Conservation (phyloP, 2,329 filamentous ascomycete species). For the Fusarium sp. region DNA sequence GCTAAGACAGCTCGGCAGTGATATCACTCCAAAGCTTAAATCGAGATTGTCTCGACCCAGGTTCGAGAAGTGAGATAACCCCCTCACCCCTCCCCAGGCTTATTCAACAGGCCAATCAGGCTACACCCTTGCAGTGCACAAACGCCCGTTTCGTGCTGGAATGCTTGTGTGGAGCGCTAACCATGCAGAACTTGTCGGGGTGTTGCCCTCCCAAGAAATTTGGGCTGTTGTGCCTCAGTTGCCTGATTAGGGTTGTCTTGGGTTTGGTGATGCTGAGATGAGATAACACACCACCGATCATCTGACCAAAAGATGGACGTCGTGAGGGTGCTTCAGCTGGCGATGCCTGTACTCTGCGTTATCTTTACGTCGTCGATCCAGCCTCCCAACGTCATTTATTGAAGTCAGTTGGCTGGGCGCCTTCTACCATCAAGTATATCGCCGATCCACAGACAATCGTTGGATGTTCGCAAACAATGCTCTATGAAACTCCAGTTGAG, state of each 20-base stretch:
- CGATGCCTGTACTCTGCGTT: neutral
- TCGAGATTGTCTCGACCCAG: constrained; percentile 20
- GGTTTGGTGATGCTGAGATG: neutral
- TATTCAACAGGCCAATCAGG: constrained; percentile 12
- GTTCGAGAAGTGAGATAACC: constrained; percentile 20
- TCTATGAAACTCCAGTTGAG: too few species aligned
- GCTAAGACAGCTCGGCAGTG: neutral
- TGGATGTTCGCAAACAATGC: too few species aligned
- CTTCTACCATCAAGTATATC: neutral
- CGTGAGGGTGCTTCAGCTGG: neutral
- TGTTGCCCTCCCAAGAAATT: constrained; percentile 13
- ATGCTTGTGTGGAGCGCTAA: constrained; percentile 30
- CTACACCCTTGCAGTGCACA: constrained; percentile 18
- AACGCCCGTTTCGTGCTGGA: constrained; percentile 16
- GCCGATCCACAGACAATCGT: too few species aligned
- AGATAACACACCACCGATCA: constrained; percentile 10
- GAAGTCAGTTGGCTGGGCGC: neutral
- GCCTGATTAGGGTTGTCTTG: neutral
- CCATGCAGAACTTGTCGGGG: constrained; percentile 22
- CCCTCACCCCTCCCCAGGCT: constrained; percentile 12
- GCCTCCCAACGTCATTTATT: constrained; percentile 1
- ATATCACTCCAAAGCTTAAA: constrained; percentile 30
- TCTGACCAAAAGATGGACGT: neutral
- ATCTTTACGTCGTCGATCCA: neutral
- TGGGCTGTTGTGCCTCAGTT: neutral